phyloP scores from a whole-genome alignment of 345 rosid species.

The Aegle marmelos region DNA sequence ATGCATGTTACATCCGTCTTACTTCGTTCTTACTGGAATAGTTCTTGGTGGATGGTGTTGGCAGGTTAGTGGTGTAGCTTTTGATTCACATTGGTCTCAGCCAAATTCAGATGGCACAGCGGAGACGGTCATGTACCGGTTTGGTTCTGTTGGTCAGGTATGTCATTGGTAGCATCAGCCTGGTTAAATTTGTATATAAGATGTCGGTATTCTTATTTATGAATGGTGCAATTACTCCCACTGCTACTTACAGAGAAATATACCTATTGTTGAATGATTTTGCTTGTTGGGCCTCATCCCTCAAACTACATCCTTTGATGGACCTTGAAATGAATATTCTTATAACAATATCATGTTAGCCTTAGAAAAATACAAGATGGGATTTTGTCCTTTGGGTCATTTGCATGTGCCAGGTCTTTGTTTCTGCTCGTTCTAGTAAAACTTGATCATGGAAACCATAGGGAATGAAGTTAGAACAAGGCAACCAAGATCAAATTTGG shows the following conservation, averaged over 20 bases:
- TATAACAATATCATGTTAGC: neutral
- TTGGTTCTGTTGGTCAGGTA: conserved; percentile 99
- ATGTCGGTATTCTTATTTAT: neutral
- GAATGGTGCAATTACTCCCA: neutral
- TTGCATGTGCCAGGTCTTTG: neutral
- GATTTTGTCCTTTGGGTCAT: neutral
- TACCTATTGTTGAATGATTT: conserved; percentile 1
- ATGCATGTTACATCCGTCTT: conserved; percentile 15
- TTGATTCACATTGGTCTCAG: conserved; percentile 92
- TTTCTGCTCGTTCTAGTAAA: neutral
- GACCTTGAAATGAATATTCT: neutral
- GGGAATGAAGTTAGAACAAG: neutral
- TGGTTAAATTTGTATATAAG: neutral
- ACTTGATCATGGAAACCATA: neutral
- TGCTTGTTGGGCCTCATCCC: neutral
- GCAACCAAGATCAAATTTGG: neutral
- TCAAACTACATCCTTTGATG: neutral
- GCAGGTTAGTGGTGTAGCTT: conserved; percentile 99
- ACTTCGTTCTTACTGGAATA: conserved; percentile 17
- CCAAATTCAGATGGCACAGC: conserved; percentile 83
- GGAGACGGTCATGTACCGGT: conserved; percentile 87
- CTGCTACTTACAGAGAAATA: neutral
- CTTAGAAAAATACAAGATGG: neutral
- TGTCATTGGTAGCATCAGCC: neutral
- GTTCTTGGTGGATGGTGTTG: conserved; percentile 26